Base-by-base conservation (phyloP, 1,284 basidiomycete species). In the Pseudozyma flocculosa region DNA sequence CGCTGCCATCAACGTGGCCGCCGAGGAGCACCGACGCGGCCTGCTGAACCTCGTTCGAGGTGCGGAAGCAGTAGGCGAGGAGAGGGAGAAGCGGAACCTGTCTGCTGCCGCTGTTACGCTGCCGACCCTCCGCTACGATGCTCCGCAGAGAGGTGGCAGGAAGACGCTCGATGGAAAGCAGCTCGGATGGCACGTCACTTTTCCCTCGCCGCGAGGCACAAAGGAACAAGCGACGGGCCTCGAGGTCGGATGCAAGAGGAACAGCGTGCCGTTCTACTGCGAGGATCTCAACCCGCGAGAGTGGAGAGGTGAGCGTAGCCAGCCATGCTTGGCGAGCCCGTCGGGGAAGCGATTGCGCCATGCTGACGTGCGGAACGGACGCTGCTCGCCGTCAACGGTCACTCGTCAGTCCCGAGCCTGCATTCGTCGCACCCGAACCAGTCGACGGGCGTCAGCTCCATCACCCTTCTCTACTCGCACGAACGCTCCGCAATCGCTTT, bases 181-280 rank as follows among this genome's bases (percentile, higher is more conserved):
- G 23, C 50, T 71, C 39, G 30, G 36, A 21, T 71, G 66, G 66
- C 59, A 69, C 15, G 69, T 69, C 29, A 64, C 63, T 13, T 71
- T 71, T 34, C 69, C 69, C 10, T 21, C 19, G 3, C 44, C 51
- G 14, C 61, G 51, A 15, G 39, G 38, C 8, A 17, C 37, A 0
- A 29, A 32, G 4, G 13, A 21, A 2, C 21, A 41, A 1, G n/a
- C 29, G 1, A 30, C 21, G 8, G 30, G 41, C 4, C 17, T 50
- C 26, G 45, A 41, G 0, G 39, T 52, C 1, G 61, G 61, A 7
- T 51, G 53, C 24, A 22, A 40, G 2, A 18, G 66, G 23, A 53
- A 57, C 14, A 46, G 45, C 11, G 58, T 57, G 3, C 69, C 69
- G 2, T 71, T 71, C 43, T 71, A 57, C 54, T 69, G 67, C 41